These are phyloP conservation scores for Cercospora berteroae DNA, from an alignment of 2,329 filamentous ascomycete genomes.

Conservation along the genomic window DNA sequence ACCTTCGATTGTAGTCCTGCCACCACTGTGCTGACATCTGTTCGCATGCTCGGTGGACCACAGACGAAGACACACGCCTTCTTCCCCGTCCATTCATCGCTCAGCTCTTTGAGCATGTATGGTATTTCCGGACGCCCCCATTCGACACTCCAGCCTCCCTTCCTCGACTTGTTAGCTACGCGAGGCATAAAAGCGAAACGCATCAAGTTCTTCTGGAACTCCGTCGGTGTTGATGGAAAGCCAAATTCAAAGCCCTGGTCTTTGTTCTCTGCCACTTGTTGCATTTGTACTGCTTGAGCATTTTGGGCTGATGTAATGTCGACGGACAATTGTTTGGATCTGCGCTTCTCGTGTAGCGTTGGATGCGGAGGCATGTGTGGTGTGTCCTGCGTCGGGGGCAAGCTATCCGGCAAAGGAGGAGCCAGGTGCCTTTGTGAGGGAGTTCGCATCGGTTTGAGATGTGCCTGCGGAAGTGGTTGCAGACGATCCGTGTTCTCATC, in stretches of 20 bases:
- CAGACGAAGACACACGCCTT: conserved; percentile 90
- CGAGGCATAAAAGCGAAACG: conserved; percentile 77
- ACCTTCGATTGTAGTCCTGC: conserved; percentile 77
- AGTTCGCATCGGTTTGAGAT: conserved; percentile 36
- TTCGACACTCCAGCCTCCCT: conserved; percentile 83
- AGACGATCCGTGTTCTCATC: conserved; percentile 82
- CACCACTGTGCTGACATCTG: conserved; percentile 82
- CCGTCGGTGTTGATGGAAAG: conserved; percentile 78
- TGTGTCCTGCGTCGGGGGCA: conserved; percentile 40
- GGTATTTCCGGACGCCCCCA: conserved; percentile 87
- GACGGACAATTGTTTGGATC: conserved; percentile 43
- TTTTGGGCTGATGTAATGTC: conserved; percentile 45
- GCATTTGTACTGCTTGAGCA: conserved; percentile 32
- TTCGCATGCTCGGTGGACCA: conserved; percentile 80
- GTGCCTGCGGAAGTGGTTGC: conserved; percentile 69
- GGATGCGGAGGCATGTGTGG: conserved; percentile 35
- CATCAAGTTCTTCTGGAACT: conserved; percentile 77
- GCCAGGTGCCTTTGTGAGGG: conserved; percentile 26
- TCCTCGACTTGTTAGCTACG: conserved; percentile 44
- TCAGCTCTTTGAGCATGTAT: conserved; percentile 80
- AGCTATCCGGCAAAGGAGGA: conserved; percentile 37
- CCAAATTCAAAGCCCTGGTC: conserved; percentile 51
- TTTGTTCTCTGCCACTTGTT: conserved; percentile 20
- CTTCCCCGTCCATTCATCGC: conserved; percentile 73
- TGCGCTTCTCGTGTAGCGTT: conserved; percentile 43